These are phyloP conservation scores for Cercospora beticola DNA, from an alignment of 2,329 filamentous ascomycete genomes.

Conservation along the genomic window DNA sequence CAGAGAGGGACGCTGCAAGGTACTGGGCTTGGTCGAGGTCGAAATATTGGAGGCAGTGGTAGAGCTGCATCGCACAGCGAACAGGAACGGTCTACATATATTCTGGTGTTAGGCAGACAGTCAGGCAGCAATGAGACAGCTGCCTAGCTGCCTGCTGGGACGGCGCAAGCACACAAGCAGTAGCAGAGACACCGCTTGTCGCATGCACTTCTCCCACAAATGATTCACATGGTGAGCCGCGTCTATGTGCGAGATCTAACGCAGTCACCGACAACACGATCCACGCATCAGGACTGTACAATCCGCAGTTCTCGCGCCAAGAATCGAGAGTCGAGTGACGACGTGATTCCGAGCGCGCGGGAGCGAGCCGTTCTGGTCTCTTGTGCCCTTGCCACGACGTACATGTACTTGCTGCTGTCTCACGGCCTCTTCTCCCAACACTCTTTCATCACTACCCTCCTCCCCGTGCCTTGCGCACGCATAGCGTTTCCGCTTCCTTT, in stretches of 20 bases:
- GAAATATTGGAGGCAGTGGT: neutral
- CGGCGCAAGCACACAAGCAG: neutral
- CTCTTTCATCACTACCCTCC: neutral
- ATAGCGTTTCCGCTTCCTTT: neutral
- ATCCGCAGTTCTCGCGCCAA: neutral
- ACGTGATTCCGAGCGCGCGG: neutral
- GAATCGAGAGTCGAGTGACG: neutral
- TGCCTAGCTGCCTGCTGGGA: neutral
- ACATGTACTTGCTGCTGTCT: neutral
- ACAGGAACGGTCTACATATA: neutral
- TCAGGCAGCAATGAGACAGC: neutral
- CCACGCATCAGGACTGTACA: neutral
- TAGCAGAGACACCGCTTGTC: neutral
- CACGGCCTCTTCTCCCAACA: neutral
- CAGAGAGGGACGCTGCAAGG: neutral
- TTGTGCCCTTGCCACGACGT: neutral
- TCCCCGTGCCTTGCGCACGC: slow-evolving; percentile 6
- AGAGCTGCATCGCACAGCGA: neutral
- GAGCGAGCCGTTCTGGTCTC: neutral
- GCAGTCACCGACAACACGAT: neutral
- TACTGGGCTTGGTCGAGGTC: neutral
- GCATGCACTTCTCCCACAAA: neutral
- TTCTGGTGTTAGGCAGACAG: neutral
- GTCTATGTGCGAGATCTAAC: neutral
- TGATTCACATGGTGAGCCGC: neutral